A percentile compares a stretch with the other conserved stretches of the same genome.
Conservation (phyloP, 1,139 yeast species). For the Candida sanyaensis region DNA sequence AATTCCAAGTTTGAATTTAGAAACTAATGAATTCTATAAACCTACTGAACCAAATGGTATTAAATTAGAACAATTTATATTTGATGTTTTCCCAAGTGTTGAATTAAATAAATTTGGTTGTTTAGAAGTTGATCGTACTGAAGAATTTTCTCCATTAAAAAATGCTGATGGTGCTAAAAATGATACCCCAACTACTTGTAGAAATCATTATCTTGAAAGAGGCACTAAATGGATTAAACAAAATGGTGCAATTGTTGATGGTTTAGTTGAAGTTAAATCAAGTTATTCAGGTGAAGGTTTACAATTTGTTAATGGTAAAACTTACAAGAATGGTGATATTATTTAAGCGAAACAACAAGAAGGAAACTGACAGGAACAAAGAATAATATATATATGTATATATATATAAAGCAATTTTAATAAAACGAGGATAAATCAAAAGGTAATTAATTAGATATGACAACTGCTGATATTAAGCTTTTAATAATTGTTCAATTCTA, state of each 20-base stretch:
- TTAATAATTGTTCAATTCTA: conserved; percentile 34
- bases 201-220: conserved; percentile 61
- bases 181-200: conserved; percentile 87
- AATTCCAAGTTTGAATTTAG: conserved; percentile 61
- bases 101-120: conserved; percentile 80
- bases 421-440: too few relatives aligned
- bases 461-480: neutral
- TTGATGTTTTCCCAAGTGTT: conserved; percentile 90
- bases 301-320: conserved; percentile 54
- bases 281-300: conserved; percentile 89
- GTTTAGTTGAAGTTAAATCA: conserved; percentile 73
- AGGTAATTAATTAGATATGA: too few relatives aligned
- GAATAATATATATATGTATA: neutral
- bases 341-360: conserved; percentile 19
- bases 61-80: conserved; percentile 94
- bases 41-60: conserved; percentile 86
- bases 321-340: conserved; percentile 44
- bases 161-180: conserved; percentile 81
- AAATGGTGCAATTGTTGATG: conserved; percentile 64
- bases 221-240: conserved; percentile 75
- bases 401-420: neutral
- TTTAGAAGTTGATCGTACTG: conserved; percentile 81
- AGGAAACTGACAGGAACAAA: neutral
- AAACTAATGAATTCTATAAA: conserved; percentile 49
- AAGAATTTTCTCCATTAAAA: conserved; percentile 92